Evolutionary conservation across 164 flowering plant species (phyloP).

Genomic region (Buxus sempervirens): DNA sequence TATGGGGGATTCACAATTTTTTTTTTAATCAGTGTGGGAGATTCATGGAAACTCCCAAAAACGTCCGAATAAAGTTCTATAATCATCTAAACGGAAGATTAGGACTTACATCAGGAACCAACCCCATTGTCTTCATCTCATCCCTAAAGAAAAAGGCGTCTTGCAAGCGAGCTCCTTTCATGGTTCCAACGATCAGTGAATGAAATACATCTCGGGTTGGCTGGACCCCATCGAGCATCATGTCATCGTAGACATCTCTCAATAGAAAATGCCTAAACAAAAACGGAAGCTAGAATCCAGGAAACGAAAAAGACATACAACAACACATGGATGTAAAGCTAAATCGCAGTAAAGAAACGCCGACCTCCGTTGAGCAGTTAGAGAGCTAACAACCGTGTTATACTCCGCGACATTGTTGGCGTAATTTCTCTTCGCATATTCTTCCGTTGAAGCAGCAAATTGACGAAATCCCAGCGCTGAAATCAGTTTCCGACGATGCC

Average conservation of each 20-base stretch:
- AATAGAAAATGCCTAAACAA: constrained; percentile 51
- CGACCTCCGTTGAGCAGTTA: constrained; percentile 64
- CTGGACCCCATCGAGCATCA: constrained; percentile 84
- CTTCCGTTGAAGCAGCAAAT: constrained; percentile 42
- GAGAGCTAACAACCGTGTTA: constrained; percentile 69
- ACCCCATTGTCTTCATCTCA: constrained; percentile 83
- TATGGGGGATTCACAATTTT: too few relatives aligned
- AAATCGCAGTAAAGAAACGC: background rate
- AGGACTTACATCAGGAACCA: constrained; percentile 78
- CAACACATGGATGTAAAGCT: background rate
- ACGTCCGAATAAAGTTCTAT: too few relatives aligned
- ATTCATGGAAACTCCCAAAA: background rate
- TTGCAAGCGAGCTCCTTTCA: constrained; percentile 80
- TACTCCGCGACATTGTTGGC: constrained; percentile 79
- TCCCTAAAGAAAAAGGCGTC: constrained; percentile 82
- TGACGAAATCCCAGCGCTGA: constrained; percentile 36
- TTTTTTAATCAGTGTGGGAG: background rate
- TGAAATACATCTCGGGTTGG: constrained; percentile 76
- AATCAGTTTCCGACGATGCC: constrained; percentile 25
- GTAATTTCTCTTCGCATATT: constrained; percentile 62
- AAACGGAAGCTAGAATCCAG: background rate
- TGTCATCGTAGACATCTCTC: constrained; percentile 89
- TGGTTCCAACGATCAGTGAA: constrained; percentile 61
- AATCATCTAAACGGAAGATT: background rate
- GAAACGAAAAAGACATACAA: background rate